A percentile compares a stretch with the other conserved stretches of the same genome.
phyloP scores from a whole-genome alignment of 371 early-diverging fungal species.

The Apophysomyces elegans region DNA sequence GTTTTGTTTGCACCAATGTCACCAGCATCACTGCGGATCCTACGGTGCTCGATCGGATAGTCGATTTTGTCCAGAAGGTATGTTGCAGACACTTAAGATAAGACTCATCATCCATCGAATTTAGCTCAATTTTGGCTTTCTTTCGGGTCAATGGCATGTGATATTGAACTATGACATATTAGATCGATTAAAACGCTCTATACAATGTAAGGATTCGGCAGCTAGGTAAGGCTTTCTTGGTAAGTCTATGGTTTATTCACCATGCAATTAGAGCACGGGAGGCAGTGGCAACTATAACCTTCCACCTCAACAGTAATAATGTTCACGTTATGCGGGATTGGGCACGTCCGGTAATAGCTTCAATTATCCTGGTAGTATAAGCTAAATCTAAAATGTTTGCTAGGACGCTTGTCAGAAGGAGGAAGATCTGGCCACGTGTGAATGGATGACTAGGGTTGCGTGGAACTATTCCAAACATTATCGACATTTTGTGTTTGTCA shows the following conservation, averaged over 20 bases:
- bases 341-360: slow-evolving; percentile 1
- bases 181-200: slow-evolving; percentile 3
- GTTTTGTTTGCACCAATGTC: slow-evolving; percentile 15
- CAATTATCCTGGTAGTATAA: too few species aligned
- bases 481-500: slow-evolving; percentile 17
- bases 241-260: neutral
- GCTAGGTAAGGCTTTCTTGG: neutral
- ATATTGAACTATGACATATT: slow-evolving; percentile 9
- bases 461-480: neutral
- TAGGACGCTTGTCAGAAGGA: neutral
- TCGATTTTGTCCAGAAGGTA: neutral
- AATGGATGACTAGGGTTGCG: slow-evolving; percentile 5
- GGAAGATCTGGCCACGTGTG: neutral
- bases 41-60: neutral
- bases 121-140: slow-evolving; percentile 14
- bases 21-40: slow-evolving; percentile 16
- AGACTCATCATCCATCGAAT: neutral
- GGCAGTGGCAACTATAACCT: neutral
- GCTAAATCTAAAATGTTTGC: too few species aligned
- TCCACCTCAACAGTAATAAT: slow-evolving; percentile 7
- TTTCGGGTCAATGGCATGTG: slow-evolving; percentile 14
- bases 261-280: neutral
- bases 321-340: slow-evolving; percentile 17
- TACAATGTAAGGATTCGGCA: neutral
- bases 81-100: neutral